phyloP scores from a whole-genome alignment of 192 early-diverging fungal genomes.

The Paraglomus brasilianum region DNA sequence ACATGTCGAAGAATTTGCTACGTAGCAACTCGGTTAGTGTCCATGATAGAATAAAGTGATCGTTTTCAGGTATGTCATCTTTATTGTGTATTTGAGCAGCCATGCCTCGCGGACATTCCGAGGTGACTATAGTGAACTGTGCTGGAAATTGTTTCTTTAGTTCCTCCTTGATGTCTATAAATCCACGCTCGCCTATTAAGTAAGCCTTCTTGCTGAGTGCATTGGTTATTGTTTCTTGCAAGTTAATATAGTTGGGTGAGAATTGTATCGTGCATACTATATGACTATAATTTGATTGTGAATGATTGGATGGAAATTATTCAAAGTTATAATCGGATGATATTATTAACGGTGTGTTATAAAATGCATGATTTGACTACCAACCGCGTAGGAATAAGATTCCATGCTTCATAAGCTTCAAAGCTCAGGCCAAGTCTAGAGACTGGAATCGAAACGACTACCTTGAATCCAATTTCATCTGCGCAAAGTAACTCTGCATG shows the following conservation, averaged over 20 bases:
- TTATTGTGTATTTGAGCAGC: constrained; percentile 22
- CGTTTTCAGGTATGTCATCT: constrained; percentile 27
- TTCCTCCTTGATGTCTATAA: constrained; percentile 19
- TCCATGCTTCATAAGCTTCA: constrained; percentile 34
- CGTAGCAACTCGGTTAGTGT: constrained; percentile 39
- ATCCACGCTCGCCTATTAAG: constrained; percentile 17
- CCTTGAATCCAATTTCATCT: constrained; percentile 31
- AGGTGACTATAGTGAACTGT: constrained; percentile 28
- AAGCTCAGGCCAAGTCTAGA: constrained; percentile 29
- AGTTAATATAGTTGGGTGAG: constrained; percentile 28
- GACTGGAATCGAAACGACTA: constrained; percentile 29
- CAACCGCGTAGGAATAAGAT: constrained; percentile 28
- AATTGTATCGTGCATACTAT: constrained; percentile 38
- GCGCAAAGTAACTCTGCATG: constrained; percentile 32
- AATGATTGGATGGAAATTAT: background rate
- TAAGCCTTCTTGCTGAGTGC: constrained; percentile 4
- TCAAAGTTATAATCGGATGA: background rate
- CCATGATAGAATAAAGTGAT: constrained; percentile 46
- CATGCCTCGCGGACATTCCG: constrained; percentile 12
- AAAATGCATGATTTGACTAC: background rate
- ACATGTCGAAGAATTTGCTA: constrained; percentile 35
- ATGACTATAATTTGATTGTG: constrained; percentile 15
- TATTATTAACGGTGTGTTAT: background rate
- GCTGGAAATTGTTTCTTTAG: constrained; percentile 27
- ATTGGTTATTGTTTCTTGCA: constrained; percentile 13